A percentile compares a stretch with the other conserved stretches of the same genome.
phyloP scores from a whole-genome alignment of 768 basidiomycete genomes.

The Boletus huronensis region DNA sequence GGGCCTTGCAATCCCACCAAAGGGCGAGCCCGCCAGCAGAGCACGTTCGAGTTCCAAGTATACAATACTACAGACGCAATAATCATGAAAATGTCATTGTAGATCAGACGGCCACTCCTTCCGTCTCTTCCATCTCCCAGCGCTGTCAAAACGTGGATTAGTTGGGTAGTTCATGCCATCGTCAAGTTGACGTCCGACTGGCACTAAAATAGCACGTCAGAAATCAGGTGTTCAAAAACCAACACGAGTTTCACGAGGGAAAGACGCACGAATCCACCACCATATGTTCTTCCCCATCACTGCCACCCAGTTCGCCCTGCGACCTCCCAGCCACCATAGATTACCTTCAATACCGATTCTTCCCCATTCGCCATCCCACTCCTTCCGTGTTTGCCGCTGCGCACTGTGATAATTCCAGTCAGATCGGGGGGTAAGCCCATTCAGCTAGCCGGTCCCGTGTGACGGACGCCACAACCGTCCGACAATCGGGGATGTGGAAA shows the following conservation, averaged over 20 bases:
- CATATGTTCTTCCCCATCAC: constrained; percentile 71
- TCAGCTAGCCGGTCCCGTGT: neutral
- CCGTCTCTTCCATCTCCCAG: constrained; percentile 64
- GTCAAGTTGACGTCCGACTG: constrained; percentile 47
- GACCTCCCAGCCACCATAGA: constrained; percentile 79
- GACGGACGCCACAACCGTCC: neutral
- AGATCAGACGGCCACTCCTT: constrained; percentile 68
- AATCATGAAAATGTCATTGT: constrained; percentile 37
- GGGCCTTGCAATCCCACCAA: neutral
- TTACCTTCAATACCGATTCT: constrained; percentile 70
- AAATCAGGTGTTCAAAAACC: neutral
- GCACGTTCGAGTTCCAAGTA: neutral
- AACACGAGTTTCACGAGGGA: neutral
- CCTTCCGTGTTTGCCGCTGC: constrained; percentile 40
- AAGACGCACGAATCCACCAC: constrained; percentile 77
- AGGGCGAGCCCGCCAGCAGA: neutral
- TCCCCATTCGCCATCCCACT: constrained; percentile 86
- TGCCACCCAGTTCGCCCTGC: constrained; percentile 64
- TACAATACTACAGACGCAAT: neutral
- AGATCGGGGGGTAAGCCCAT: neutral
- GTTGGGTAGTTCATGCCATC: constrained; percentile 63
- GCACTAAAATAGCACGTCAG: constrained; percentile 32
- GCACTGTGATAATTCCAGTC: constrained; percentile 37
- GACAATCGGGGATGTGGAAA: neutral
- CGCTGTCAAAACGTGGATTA: constrained; percentile 70